Evolutionary conservation across 345 rosid genomes (phyloP).

Genomic region (Zanthoxylum bungeanum): DNA sequence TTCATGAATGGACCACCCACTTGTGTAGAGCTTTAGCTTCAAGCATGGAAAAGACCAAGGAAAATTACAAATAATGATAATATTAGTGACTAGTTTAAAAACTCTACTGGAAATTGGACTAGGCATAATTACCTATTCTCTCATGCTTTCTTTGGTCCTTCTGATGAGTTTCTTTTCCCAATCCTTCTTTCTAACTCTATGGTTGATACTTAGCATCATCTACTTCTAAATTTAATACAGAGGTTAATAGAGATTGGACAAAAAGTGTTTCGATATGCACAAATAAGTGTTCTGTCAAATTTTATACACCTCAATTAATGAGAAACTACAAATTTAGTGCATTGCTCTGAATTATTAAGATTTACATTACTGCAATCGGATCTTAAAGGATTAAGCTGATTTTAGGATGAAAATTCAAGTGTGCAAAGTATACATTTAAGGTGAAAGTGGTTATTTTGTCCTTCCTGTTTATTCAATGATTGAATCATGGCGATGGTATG

Average conservation of each 20-base stretch:
- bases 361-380: background rate
- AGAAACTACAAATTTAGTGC: background rate
- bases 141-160: background rate
- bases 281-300: background rate
- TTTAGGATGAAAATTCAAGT: background rate
- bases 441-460: background rate
- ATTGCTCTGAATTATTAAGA: background rate
- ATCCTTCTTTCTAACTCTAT: background rate
- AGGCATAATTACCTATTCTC: background rate
- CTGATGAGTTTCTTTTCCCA: background rate
- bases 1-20: background rate
- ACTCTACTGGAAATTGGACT: background rate
- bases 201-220: background rate
- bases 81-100: too few species aligned
- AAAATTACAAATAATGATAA: background rate
- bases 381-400: background rate
- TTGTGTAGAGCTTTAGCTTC: background rate
- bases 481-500: background rate
- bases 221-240: background rate
- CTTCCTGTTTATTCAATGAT: background rate
- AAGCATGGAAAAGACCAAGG: background rate
- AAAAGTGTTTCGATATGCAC: background rate
- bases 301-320: background rate
- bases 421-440: background rate
- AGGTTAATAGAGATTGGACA: background rate